Base-by-base conservation (phyloP, 2,329 filamentous ascomycete species). In the Xylariaceae sp. region DNA sequence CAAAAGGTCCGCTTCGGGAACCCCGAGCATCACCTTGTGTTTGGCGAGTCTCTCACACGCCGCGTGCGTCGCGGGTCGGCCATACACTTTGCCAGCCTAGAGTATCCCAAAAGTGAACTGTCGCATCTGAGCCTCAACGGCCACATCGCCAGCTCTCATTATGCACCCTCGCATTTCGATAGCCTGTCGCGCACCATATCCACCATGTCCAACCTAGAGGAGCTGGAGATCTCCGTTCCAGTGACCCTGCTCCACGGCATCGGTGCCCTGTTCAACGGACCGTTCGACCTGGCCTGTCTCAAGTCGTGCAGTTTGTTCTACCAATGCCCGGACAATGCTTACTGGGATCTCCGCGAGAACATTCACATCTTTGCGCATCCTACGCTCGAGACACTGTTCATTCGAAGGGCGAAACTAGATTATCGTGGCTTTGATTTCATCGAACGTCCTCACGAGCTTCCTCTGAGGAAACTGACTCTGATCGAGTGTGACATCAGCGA, bases 361-460 rank as follows among this genome's bases (percentile, higher is more conserved):
- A 81, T 82, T 43, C 78, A 82, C 68, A 79, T 82, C 47, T 82
- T 82, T 56, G 72, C 76, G 3, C 79, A 82, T 45, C 79, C 79
- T 0, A 78, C 78, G 0, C 73, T 82, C 17, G 78, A 81, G 63
- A 74, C 69, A 4, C 74, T 82, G 3, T 72, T 73, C 41, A 77
- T 82, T 45, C 72, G 70, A 41, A 67, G 74, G n/a, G 79, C 79
- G 9, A 76, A 74, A 58, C 71, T 82, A 3, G 78, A 79, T 49
- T 70, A 80, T 52, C 74, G 74, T 0, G 79, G 79, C 2, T 82
- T 81, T 43, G 78, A 81, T 56, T 70, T 74, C 16, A 75, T 79
- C 8, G 79, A 82, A 67, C 76, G 75, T 2, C 79, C 79, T 0
- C 76, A 79, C 63, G 72, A 78, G 55, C 81, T 79, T 2, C 73